A percentile compares a stretch with the other conserved stretches of the same genome.
Conservation (phyloP, 1,284 basidiomycete species). For the Fomitopsis palustris region DNA sequence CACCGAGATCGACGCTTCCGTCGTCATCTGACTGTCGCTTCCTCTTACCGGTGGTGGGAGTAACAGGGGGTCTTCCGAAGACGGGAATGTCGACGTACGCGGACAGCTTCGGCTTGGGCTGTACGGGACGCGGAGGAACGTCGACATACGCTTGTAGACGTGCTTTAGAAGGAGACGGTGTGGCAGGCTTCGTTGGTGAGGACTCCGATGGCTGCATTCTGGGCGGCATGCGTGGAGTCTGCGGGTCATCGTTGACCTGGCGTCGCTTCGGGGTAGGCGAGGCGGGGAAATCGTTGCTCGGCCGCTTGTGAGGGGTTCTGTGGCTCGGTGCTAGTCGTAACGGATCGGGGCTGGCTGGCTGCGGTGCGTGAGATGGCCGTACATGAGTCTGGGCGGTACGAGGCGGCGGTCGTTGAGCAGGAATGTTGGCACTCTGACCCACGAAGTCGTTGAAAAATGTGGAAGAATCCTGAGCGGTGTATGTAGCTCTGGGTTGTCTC, state of each 20-base stretch:
- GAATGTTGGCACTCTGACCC: conserved; percentile 42
- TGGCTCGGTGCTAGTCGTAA: conserved; percentile 33
- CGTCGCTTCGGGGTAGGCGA: conserved; percentile 32
- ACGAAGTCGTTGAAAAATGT: conserved; percentile 64
- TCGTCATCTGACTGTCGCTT: conserved; percentile 27
- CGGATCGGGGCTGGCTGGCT: conserved; percentile 44
- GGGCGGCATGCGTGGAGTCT: not conserved
- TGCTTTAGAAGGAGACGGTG: conserved; percentile 8
- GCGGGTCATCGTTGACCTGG: conserved; percentile 8
- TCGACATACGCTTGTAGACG: conserved; percentile 54
- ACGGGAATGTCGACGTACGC: conserved; percentile 61
- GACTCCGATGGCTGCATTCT: not conserved
- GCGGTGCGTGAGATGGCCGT: conserved; percentile 8
- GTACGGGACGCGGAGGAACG: conserved; percentile 37
- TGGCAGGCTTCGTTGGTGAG: not conserved
- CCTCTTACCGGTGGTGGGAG: conserved; percentile 33
- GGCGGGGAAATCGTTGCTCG: conserved; percentile 37
- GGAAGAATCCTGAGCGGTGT: conserved; percentile 54
- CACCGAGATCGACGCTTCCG: conserved; percentile 51
- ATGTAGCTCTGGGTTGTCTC: conserved; percentile 27
- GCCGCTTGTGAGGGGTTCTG: conserved; percentile 51
- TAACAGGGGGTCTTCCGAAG: conserved; percentile 41
- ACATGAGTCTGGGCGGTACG: not conserved
- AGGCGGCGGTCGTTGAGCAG: conserved; percentile 16
- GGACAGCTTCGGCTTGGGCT: conserved; percentile 28